These are phyloP conservation scores for Maudiozyma saulgeensis DNA, from an alignment of 805 yeast genomes.

Conservation along the genomic window DNA sequence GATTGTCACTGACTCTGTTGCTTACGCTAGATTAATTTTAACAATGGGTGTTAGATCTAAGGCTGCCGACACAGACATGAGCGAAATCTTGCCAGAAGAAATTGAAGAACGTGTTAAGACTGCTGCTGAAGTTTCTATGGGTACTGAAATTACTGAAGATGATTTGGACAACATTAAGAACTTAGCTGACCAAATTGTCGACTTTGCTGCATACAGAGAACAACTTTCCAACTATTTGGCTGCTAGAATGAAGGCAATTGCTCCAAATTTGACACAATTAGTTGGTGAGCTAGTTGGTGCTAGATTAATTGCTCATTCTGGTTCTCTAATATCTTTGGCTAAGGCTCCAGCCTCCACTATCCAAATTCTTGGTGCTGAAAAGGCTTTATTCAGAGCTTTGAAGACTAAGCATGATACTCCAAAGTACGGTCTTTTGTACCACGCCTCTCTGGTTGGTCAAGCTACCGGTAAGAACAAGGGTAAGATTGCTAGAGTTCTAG, in stretches of 20 bases:
- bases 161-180: conserved; percentile 83
- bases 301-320: conserved; percentile 93
- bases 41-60: conserved; percentile 90
- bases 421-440: conserved; percentile 93
- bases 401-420: conserved; percentile 99
- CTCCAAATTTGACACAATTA: conserved; percentile 89
- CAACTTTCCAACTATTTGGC: conserved; percentile 83
- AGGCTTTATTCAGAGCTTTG: conserved; percentile 96
- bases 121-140: conserved; percentile 97
- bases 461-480: conserved; percentile 98
- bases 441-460: conserved; percentile 94
- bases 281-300: conserved; percentile 99
- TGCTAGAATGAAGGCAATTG: conserved; percentile 96
- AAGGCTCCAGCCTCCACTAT: conserved; percentile 98
- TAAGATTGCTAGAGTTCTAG: conserved; percentile 95
- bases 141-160: conserved; percentile 91
- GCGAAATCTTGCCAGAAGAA: conserved; percentile 87
- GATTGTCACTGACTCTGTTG: conserved; percentile 90
- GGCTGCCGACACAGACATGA: conserved; percentile 82
- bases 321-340: conserved; percentile 86
- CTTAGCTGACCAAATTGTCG: conserved; percentile 92
- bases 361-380: conserved; percentile 97
- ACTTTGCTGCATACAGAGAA: conserved; percentile 92
- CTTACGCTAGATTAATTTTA: conserved; percentile 88
- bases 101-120: conserved; percentile 82